These are phyloP conservation scores for Euphrasia confusa DNA, from an alignment of 257 asterid genomes.

Conservation along the genomic window DNA sequence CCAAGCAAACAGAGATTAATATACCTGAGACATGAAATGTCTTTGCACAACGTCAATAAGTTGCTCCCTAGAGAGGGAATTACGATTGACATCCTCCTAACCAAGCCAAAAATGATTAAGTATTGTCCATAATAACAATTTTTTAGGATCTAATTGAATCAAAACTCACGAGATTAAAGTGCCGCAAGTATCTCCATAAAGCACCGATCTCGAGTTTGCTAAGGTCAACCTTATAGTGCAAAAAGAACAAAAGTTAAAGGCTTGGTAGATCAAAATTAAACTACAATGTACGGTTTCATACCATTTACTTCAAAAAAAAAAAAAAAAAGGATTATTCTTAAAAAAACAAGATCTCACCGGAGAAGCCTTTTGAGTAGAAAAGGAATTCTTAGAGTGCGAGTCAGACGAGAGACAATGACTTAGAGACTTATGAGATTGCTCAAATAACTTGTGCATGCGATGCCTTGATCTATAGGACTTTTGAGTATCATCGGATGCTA, in stretches of 20 bases:
- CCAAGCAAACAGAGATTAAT: not conserved
- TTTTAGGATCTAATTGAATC: not conserved
- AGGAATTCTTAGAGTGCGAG: constrained; percentile 57
- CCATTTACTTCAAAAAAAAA: not conserved
- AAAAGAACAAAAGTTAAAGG: not conserved
- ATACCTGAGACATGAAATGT: constrained; percentile 67
- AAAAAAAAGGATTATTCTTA: not conserved
- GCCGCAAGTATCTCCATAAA: constrained; percentile 75
- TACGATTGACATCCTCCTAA: constrained; percentile 70
- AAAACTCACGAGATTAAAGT: constrained; percentile 79
- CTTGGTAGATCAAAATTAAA: not conserved
- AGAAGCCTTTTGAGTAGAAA: constrained; percentile 41
- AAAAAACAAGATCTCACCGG: constrained; percentile 30
- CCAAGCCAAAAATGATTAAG: not conserved
- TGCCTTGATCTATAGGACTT: constrained; percentile 62
- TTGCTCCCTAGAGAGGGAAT: constrained; percentile 74
- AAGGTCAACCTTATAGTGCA: constrained; percentile 69
- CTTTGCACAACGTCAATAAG: constrained; percentile 75
- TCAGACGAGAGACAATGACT: constrained; percentile 56
- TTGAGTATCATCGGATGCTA: constrained; percentile 71
- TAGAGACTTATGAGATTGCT: constrained; percentile 44
- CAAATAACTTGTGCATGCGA: constrained; percentile 46
- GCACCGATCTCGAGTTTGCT: constrained; percentile 90
- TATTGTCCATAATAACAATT: not conserved
- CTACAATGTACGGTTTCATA: no score